These are phyloP conservation scores for Psidium friedrichsthalianum DNA, from an alignment of 345 rosid genomes.

Conservation along the genomic window DNA sequence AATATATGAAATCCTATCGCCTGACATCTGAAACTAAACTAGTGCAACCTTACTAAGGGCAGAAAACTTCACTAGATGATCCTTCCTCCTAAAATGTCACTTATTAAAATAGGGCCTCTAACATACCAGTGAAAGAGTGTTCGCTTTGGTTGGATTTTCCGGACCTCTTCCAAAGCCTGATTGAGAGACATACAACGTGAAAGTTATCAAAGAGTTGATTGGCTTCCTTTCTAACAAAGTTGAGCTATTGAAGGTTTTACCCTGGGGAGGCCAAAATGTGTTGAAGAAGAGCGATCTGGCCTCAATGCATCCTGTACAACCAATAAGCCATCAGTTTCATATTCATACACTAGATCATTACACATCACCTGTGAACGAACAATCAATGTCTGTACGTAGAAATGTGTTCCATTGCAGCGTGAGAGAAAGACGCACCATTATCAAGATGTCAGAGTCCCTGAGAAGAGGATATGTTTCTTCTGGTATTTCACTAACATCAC, in stretches of 20 bases:
- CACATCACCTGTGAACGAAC: not conserved
- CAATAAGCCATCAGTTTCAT: not conserved
- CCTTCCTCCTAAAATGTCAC: not conserved
- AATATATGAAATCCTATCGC: not conserved
- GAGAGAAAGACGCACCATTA: slow-evolving; percentile 33
- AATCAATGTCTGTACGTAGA: not conserved
- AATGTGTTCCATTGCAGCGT: not conserved
- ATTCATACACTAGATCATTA: not conserved
- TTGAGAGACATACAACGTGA: not conserved
- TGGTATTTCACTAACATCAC: slow-evolving; percentile 87
- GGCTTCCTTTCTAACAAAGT: not conserved
- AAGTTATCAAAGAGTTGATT: not conserved
- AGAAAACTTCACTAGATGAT: not conserved
- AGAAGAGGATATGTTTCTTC: slow-evolving; percentile 86
- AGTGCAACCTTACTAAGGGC: not conserved
- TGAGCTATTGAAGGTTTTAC: slow-evolving; percentile 16
- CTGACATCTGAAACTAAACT: not conserved
- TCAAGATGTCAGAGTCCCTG: slow-evolving; percentile 53
- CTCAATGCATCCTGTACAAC: slow-evolving; percentile 68
- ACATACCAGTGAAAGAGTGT: slow-evolving; percentile 71
- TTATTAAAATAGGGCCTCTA: not conserved
- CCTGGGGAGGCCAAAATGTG: slow-evolving; percentile 92
- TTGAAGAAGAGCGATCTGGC: slow-evolving; percentile 81
- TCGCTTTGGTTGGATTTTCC: slow-evolving; percentile 72
- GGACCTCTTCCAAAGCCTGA: slow-evolving; percentile 81